Percentiles rank a stretch among this genome's conserved stretches.
These are phyloP conservation scores for Mucor irregularis DNA, from an alignment of 371 early-diverging fungal species.

Conservation along the genomic window DNA sequence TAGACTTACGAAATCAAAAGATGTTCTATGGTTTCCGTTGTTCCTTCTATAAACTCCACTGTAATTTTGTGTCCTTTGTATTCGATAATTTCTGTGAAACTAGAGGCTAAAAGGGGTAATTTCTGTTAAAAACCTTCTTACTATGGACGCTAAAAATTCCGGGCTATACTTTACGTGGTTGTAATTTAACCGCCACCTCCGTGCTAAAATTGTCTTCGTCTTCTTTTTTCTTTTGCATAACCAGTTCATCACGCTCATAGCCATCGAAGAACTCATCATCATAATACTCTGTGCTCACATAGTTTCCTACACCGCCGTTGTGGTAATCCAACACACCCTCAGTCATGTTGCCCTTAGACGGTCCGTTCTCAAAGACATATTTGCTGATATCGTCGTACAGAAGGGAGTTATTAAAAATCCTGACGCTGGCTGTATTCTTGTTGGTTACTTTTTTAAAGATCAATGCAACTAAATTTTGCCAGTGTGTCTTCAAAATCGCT, in stretches of 20 bases:
- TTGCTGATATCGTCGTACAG: conserved; percentile 21
- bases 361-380: conserved; percentile 5
- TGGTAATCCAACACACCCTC: conserved; percentile 12
- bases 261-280: no score
- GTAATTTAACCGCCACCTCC: conserved; percentile 20
- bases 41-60: no score
- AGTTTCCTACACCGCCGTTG: conserved; percentile 7
- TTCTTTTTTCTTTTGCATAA: conserved; percentile 3
- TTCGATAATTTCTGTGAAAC: conserved; percentile 14
- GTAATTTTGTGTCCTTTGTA: conserved; percentile 30
- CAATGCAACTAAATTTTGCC: conserved; percentile 16
- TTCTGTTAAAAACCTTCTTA: no score
- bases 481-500: conserved; percentile 36
- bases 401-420: conserved; percentile 15
- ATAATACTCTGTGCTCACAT: conserved; percentile 22
- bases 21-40: neutral
- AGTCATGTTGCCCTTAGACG: conserved; percentile 9
- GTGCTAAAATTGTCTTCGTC: neutral
- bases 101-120: conserved; percentile 16
- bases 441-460: conserved; percentile 3
- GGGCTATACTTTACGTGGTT: conserved; percentile 39
- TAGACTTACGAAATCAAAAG: conserved; percentile 5
- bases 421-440: conserved; percentile 2
- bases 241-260: no score
- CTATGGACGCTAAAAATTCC: no score